phyloP scores from a whole-genome alignment of 805 yeast genomes.

The Komagataella populi region DNA sequence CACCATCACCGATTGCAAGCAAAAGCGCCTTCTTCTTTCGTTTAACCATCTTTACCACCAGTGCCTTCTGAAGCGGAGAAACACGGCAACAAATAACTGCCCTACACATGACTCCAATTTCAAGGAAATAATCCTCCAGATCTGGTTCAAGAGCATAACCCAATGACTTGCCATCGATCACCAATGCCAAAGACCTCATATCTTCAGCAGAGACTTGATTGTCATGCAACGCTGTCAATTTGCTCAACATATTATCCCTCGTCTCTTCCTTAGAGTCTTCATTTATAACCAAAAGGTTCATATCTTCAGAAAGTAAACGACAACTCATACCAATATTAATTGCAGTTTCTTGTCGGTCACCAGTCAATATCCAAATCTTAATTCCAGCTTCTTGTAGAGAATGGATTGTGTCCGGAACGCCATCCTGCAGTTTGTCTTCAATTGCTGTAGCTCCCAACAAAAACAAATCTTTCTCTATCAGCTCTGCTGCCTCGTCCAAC shows the following conservation, averaged over 20 bases:
- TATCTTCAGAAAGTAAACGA: constrained; percentile 84
- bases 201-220: constrained; percentile 58
- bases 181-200: constrained; percentile 67
- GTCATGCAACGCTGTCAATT: constrained; percentile 58
- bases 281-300: constrained; percentile 83
- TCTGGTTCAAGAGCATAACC: constrained; percentile 75
- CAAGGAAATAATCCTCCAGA: constrained; percentile 64
- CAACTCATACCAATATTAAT: constrained; percentile 98
- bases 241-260: constrained; percentile 53
- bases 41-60: constrained; percentile 91
- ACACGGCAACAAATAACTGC: constrained; percentile 98
- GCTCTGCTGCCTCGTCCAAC: constrained; percentile 80
- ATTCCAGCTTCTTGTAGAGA: constrained; percentile 94
- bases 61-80: constrained; percentile 92
- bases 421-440: constrained; percentile 95
- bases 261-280: constrained; percentile 79
- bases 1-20: constrained; percentile 97
- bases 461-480: constrained; percentile 68
- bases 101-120: constrained; percentile 75
- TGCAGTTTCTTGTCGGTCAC: constrained; percentile 98
- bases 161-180: constrained; percentile 89
- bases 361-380: constrained; percentile 94
- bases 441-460: constrained; percentile 95
- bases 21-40: constrained; percentile 61
- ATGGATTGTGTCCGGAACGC: constrained; percentile 95